A percentile compares a stretch with the other conserved stretches of the same genome.
Conservation (phyloP, 1,284 basidiomycete species). For the Puccinia hordei region DNA sequence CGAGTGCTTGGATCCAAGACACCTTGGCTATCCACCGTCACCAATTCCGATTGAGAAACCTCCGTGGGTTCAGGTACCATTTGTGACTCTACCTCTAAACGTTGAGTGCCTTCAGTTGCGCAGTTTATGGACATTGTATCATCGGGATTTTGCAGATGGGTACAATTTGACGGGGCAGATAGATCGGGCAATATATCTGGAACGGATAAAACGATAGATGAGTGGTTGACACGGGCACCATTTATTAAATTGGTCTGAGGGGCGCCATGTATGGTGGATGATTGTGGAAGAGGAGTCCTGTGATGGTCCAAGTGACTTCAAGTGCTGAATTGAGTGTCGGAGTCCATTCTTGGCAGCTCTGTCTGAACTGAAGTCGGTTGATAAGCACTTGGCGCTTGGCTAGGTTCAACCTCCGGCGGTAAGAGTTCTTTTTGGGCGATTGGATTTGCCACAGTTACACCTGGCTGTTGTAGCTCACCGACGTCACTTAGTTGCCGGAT, state of each 20-base stretch:
- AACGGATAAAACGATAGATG: not conserved
- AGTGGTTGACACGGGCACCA: too few relatives aligned
- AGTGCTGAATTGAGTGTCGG: not conserved
- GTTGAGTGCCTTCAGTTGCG: not conserved
- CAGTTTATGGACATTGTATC: not conserved
- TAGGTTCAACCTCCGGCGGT: not conserved
- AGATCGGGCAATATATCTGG: not conserved
- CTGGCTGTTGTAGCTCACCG: constrained; percentile 24
- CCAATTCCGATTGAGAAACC: not conserved
- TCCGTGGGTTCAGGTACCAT: not conserved
- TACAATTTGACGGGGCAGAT: not conserved
- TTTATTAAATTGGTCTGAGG: not conserved
- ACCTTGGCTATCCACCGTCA: not conserved
- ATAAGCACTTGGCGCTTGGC: not conserved
- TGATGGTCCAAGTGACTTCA: not conserved
- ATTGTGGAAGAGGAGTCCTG: not conserved
- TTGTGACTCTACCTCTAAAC: not conserved
- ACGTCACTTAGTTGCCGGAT: constrained; percentile 41
- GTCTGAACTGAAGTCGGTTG: not conserved
- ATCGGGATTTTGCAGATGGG: not conserved
- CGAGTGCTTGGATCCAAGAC: not conserved
- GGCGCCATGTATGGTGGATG: not conserved
- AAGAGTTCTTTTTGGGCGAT: not conserved
- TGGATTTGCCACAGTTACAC: not conserved
- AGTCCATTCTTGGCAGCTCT: not conserved